Base-by-base conservation (phyloP, 202 grass and related monocot genomes). In the Schoenoplectus triqueter region DNA sequence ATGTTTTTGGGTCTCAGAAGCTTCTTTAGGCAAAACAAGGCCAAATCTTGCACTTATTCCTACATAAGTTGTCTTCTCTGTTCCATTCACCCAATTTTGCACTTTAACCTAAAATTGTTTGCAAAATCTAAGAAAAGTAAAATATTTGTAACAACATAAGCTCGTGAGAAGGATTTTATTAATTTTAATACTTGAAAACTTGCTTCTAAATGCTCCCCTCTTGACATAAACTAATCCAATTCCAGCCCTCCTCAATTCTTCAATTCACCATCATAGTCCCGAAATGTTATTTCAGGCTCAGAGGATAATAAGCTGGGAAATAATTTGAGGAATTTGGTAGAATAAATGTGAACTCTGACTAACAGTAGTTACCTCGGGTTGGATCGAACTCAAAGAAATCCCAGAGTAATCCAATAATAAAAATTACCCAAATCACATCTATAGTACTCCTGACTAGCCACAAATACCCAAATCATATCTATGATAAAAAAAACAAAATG, bases 41-140 rank as follows among this genome's bases (percentile, higher is more conserved):
- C 95, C 92, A 88, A 98, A 98, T 84, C 85, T 89, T 59, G 92
- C 92, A 59, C 85, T 95, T 84, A 95, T 60, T 73, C 95, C 95
- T 42, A 93, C 83, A 81, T 93, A 51, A 57, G 64, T 92, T 10
- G 71, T 60, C 4, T 47, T 83, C 84, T 95, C 77, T 60, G 88
- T 89, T 51, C 91, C 92, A 71, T 98, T 89, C 63, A 95, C 88
- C 95, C 92, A 98, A 86, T 90, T 95, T 70, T 89, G 89, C 84
- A 95, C 88, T 81, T 95, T 93, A 81, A 98, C 92, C 95, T 98
- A 89, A 84, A 41, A 22, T 40, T 73, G 52, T 5, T 55, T 50
- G 14, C 1, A 51, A 82, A 82, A 64, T 66, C 79, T 18, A 62
- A 82, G 15, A 67, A 7, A 13, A 56, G 80, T 8, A 7, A 86